phyloP scores from a whole-genome alignment of 1,284 basidiomycete genomes.

The Rhodotorula sp. region DNA sequence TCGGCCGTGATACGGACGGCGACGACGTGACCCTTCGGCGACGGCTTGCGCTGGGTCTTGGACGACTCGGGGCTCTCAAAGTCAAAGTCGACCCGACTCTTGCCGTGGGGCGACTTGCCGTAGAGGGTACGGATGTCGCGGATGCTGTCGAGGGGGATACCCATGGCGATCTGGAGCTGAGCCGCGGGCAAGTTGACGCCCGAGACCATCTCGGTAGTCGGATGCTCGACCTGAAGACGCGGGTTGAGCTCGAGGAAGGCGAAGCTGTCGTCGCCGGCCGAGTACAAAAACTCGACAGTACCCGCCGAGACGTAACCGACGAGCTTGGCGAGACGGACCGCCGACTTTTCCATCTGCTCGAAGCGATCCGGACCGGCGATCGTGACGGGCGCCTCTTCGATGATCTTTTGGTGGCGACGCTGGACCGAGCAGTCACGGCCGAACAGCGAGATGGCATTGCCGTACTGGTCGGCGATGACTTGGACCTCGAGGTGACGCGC shows the following conservation, averaged over 20 bases:
- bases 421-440: slow-evolving; percentile 99
- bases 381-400: slow-evolving; percentile 98
- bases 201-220: slow-evolving; percentile 98
- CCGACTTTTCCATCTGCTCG: slow-evolving; percentile 97
- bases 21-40: slow-evolving; percentile 96
- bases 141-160: slow-evolving; percentile 92
- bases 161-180: slow-evolving; percentile 98
- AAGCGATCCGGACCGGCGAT: slow-evolving; percentile 89
- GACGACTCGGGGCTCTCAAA: slow-evolving; percentile 82
- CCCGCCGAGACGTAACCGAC: slow-evolving; percentile 99
- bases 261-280: slow-evolving; percentile 87
- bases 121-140: slow-evolving; percentile 95
- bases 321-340: slow-evolving; percentile 93
- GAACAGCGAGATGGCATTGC: slow-evolving; percentile 97
- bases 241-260: slow-evolving; percentile 99
- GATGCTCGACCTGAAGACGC: slow-evolving; percentile 98
- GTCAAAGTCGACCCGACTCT: slow-evolving; percentile 95
- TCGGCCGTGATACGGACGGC: slow-evolving; percentile 99
- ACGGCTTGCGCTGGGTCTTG: slow-evolving; percentile 88
- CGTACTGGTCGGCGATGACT: slow-evolving; percentile 97
- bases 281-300: slow-evolving; percentile 92
- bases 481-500: slow-evolving; percentile 98
- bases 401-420: slow-evolving; percentile 99
- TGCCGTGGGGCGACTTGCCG: slow-evolving; percentile 81
- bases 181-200: slow-evolving; percentile 98